Evolutionary conservation across 2,329 filamentous ascomycete genomes (phyloP), one percentile per base, ranked within the genome.

Genomic region (Fusarium subtropicale): DNA sequence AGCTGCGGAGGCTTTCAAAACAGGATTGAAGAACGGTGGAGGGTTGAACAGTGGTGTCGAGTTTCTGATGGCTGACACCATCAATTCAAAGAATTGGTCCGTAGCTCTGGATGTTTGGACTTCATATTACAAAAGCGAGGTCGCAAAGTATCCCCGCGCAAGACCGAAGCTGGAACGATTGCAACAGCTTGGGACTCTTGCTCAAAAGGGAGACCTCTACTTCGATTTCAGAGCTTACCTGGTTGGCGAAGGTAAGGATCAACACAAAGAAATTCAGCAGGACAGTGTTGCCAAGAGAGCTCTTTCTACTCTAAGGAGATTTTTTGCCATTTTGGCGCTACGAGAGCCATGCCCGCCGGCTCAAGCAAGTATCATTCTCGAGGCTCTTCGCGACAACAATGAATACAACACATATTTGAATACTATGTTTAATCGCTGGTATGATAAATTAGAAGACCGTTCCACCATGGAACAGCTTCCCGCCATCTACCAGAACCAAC

Each of bases 351-450:
- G 79, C 50, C 58, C 72, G 11, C 79, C 81, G 0, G 71, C 69
- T 3, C 71, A 78, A 60, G 81, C 81, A 5, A 55, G 69, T 15
- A 59, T 73, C 34, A 78, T 88, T 18, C 79, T 88, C 9, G 74
- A 75, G 22, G 73, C 79, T 12, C 77, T 82, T 36, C 69, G 78
- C 13, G 80, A 86, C 45, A 64, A 71, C 2, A 45, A 72, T 0
- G 74, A 82, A 10, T 87, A 84, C 67, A 80, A 85, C 55, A 74
- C 79, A 7, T 85, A 84, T 60, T 75, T 88, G 22, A 69, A 75
- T 12, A 55, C 60, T 12, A 77, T 81, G 68, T 62, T 80, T 34
- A 68, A 50, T 65, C 77, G 68, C 30, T 77, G 61, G 67, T 76
- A 67, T 62, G 70, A 58, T 45, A 75, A 75, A 7, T 30, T 67